Evolutionary conservation across 1,139 yeast species (phyloP).

Genomic region (Taphrina sp.): DNA sequence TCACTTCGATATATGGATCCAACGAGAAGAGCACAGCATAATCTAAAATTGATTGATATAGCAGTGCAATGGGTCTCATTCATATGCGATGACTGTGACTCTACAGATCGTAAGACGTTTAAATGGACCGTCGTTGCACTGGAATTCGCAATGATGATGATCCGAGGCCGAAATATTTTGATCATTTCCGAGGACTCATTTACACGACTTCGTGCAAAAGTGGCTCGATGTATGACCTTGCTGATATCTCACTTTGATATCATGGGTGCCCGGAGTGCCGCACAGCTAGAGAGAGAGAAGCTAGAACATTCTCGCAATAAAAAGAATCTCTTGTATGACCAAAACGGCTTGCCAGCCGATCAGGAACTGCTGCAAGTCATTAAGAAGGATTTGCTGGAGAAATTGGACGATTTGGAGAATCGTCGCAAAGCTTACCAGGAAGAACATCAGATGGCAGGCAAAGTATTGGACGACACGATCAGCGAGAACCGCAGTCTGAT

Average conservation of each 20-base stretch:
- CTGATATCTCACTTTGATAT: constrained; percentile 94
- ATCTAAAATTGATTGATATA: constrained; percentile 68
- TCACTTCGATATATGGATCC: constrained; percentile 51
- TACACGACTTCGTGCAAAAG: constrained; percentile 67
- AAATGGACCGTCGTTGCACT: constrained; percentile 95
- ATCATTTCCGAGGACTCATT: constrained; percentile 79
- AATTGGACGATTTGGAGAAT: constrained; percentile 59
- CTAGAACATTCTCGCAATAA: constrained; percentile 46
- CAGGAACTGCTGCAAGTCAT: constrained; percentile 57
- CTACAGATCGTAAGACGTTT: constrained; percentile 85
- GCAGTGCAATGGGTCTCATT: constrained; percentile 90
- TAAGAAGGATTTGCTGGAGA: constrained; percentile 59
- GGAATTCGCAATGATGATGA: constrained; percentile 95
- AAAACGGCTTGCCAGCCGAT: constrained; percentile 21
- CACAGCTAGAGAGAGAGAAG: constrained; percentile 54
- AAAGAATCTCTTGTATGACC: constrained; percentile 12
- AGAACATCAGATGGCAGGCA: constrained; percentile 66
- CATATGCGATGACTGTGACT: constrained; percentile 90
- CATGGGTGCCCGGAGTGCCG: constrained; percentile 93
- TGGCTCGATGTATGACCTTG: constrained; percentile 91
- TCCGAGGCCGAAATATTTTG: constrained; percentile 82
- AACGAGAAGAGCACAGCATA: constrained; percentile 63
- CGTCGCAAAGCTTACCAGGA: constrained; percentile 54
- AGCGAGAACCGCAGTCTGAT: constrained; percentile 85
- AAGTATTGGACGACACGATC: constrained; percentile 82